Conservation (phyloP, 2,329 filamentous ascomycete genomes). For the Didymella arachidicola region DNA sequence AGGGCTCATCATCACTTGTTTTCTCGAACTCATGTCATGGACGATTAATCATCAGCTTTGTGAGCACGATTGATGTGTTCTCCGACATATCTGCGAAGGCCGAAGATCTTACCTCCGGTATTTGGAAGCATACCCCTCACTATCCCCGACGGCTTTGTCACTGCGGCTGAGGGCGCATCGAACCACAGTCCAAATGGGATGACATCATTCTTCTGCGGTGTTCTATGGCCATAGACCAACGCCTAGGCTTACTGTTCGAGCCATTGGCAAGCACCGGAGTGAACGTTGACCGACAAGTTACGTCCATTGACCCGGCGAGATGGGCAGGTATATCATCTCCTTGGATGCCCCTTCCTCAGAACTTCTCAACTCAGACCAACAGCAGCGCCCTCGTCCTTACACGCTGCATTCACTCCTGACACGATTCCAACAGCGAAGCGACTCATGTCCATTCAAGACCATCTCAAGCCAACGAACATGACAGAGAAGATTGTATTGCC, state of each 20-base stretch:
- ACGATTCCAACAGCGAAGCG: background rate
- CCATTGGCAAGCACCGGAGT: slow-evolving; percentile 2
- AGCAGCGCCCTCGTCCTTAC: background rate
- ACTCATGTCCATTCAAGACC: slow-evolving; percentile 15
- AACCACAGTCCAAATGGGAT: background rate
- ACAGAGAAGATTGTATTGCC: slow-evolving; percentile 8
- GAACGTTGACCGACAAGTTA: background rate
- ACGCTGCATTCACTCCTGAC: background rate
- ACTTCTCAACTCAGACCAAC: background rate
- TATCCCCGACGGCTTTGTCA: slow-evolving; percentile 17
- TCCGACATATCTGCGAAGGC: background rate
- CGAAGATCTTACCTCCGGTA: slow-evolving; percentile 3
- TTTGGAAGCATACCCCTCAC: slow-evolving; percentile 21
- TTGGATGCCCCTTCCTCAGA: background rate
- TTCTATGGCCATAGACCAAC: background rate
- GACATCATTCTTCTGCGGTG: slow-evolving; percentile 7
- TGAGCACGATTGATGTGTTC: background rate
- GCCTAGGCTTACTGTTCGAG: slow-evolving; percentile 1
- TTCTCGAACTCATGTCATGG: background rate
- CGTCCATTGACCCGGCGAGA: slow-evolving; percentile 9
- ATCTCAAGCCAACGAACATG: slow-evolving; percentile 14
- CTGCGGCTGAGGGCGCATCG: background rate
- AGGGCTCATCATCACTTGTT: background rate
- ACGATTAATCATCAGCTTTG: background rate
- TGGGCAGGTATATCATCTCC: slow-evolving; percentile 15